These are phyloP conservation scores for Epichloe scottii DNA, from an alignment of 2,329 filamentous ascomycete genomes.

Conservation along the genomic window DNA sequence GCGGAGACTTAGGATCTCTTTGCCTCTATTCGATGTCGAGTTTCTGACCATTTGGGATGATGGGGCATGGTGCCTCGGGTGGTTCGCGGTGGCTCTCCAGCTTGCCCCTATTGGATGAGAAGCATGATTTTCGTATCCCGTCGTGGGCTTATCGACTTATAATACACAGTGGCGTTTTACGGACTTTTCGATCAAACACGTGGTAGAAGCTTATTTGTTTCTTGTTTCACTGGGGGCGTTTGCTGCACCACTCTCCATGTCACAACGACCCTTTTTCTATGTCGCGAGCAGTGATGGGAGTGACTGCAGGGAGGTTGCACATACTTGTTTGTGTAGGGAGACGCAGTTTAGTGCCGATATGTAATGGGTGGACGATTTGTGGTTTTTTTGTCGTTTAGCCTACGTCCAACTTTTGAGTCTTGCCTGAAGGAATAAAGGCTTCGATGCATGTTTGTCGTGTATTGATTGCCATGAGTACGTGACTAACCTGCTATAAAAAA, in stretches of 20 bases:
- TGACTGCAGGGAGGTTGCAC: no score
- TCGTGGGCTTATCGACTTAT: neutral
- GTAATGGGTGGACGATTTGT: neutral
- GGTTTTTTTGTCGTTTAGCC: neutral
- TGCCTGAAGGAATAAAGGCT: neutral
- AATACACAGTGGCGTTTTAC: neutral
- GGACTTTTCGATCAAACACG: neutral
- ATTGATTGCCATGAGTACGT: no score
- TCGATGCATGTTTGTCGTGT: no score
- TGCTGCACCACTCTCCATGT: neutral
- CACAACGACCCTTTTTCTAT: no score
- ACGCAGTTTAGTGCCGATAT: no score
- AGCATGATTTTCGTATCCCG: neutral
- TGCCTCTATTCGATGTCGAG: neutral
- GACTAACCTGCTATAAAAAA: no score
- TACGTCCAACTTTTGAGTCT: neutral
- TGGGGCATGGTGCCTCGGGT: neutral
- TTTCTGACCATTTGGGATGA: neutral
- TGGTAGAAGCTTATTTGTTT: no score
- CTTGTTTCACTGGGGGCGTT: neutral
- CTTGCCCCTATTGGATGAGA: neutral
- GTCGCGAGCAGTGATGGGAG: no score
- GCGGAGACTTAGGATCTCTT: constrained; percentile 10
- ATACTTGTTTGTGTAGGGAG: no score
- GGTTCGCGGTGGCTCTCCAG: no score